Evolutionary conservation across 202 grass and related monocot genomes (phyloP).

Genomic region (Panicum hallii): DNA sequence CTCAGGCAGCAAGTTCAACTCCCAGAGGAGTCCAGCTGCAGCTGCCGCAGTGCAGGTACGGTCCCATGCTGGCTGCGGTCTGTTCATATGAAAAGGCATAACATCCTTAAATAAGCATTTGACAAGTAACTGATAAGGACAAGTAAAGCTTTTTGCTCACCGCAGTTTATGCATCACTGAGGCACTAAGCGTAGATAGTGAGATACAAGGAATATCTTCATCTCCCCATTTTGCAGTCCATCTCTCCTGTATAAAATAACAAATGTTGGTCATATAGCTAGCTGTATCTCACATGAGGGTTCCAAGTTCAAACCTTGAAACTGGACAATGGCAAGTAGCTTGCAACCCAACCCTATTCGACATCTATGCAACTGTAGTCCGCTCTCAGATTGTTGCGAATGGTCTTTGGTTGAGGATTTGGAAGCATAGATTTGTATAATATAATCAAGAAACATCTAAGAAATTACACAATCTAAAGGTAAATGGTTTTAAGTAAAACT

Average conservation of each 20-base stretch:
- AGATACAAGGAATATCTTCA: conserved; percentile 81
- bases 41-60: conserved; percentile 87
- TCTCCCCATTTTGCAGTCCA: conserved; percentile 69
- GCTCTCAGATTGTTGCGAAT: background rate
- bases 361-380: background rate
- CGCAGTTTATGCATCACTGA: conserved; percentile 94
- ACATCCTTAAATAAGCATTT: background rate
- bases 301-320: conserved; percentile 3
- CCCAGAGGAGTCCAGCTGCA: conserved; percentile 76
- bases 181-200: conserved; percentile 66
- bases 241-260: conserved; percentile 66
- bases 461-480: conserved; percentile 15
- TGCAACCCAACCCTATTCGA: background rate
- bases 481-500: background rate
- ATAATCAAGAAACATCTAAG: background rate
- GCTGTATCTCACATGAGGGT: background rate
- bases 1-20: conserved; percentile 62
- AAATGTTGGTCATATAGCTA: conserved; percentile 24
- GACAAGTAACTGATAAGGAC: background rate
- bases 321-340: background rate
- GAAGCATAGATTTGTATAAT: background rate
- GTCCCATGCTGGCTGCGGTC: conserved; percentile 93
- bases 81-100: conserved; percentile 37
- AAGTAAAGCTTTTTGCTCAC: conserved; percentile 44
- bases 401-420: background rate